Percentiles rank a stretch among this genome's conserved stretches.
Conservation (phyloP, 345 rosid species). For the Eucalyptus viminalis region DNA sequence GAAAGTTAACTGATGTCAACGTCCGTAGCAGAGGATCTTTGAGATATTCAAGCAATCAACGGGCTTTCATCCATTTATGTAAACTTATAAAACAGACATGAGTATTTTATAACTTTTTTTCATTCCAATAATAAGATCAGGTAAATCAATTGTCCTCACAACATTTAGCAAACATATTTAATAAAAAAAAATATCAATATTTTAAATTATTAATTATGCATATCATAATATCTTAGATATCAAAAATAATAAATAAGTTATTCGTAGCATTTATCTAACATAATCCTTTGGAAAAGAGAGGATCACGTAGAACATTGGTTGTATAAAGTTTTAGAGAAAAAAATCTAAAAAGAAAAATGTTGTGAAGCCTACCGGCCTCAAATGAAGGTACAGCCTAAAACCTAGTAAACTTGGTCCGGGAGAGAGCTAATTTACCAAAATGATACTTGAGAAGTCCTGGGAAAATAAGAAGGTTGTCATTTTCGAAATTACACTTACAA, state of each 20-base stretch:
- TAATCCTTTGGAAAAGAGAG: neutral
- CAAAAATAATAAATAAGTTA: neutral
- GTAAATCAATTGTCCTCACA: neutral
- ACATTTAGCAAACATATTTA: neutral
- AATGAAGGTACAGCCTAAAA: neutral
- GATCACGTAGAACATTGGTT: neutral
- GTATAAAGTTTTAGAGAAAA: neutral
- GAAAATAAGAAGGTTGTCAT: neutral
- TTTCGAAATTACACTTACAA: neutral
- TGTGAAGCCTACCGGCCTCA: neutral
- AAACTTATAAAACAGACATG: neutral
- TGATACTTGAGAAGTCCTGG: neutral
- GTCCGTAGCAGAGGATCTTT: neutral
- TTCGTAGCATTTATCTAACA: neutral
- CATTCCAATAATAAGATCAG: neutral
- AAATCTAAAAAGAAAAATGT: neutral
- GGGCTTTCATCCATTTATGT: neutral
- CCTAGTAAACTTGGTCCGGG: neutral
- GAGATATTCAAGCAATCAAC: neutral
- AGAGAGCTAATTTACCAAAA: neutral
- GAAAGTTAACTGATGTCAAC: neutral
- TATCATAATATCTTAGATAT: neutral
- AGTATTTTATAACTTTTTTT: neutral
- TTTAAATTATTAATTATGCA: neutral
- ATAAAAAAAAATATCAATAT: neutral